Base-by-base conservation (phyloP, 2,329 filamentous ascomycete species). In the Aspergillus sp. region DNA sequence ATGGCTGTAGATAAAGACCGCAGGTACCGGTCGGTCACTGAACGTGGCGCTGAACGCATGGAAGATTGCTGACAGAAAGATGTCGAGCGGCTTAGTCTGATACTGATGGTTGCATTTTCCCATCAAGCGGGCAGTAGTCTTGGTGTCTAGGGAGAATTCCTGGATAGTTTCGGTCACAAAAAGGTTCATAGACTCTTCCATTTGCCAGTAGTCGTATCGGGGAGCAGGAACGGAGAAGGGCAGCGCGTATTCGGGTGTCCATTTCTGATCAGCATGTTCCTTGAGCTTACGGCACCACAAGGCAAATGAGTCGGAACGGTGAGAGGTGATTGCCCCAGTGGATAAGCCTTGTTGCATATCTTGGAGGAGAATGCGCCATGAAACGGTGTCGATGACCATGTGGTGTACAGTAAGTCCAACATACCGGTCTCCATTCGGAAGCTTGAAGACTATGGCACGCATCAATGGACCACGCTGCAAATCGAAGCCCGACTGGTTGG, bases 111-210 rank as follows among this genome's bases (percentile, higher is more conserved):
- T 62, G 11, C 38, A 52, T 11, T 36, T 30, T 8, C n/a, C 44
- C 17, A 70, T 38, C 21, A 70, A 48, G 2, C 53, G 32, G 3
- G 52, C 11, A 5, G 53, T 42, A 8, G 53, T 44, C 8, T 41
- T 21, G 13, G 36, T 54, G 36, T 54, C 52, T 4, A 42, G 52
- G 13, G 38, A 23, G 10, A 42, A 41, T 5, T 54, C 36, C 36
- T 42, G 36, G 6, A 41, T 76, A 68, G 1, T 79, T 50, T 50
- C 47, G 25, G 47, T 50, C 15, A 50, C 25, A 25, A 50, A 50
- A 5, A 50, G 25, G 76, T 91, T 85, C 70, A 96, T 96, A 0
- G 95, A 10, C 5, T 42, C 52, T 1, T 23, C 38, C 32, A 42
- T 41, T 2, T 50, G 23, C 47, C 47, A 50, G 8, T 50, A 50